Percentiles rank a stretch among this genome's conserved stretches.
Evolutionary conservation across 148 eudicot species (phyloP).

Genomic region (Agrostemma githago): DNA sequence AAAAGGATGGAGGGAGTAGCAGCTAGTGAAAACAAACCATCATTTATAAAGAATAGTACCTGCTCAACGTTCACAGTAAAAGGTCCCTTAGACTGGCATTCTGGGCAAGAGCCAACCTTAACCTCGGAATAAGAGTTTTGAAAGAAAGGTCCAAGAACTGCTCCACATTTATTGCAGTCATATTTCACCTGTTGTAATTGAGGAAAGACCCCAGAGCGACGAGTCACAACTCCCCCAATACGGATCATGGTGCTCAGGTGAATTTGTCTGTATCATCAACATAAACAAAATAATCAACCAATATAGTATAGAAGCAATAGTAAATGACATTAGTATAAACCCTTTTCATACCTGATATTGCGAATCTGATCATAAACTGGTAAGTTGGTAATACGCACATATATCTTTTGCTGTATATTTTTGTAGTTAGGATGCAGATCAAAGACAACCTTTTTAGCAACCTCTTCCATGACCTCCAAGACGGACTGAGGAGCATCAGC

Average conservation of each 20-base stretch:
- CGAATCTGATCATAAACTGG: slow-evolving; percentile 96
- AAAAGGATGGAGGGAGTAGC: background rate
- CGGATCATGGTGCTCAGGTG: slow-evolving; percentile 97
- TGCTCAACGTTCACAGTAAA: slow-evolving; percentile 90
- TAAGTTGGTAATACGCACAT: slow-evolving; percentile 76
- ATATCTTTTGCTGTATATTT: slow-evolving; percentile 80
- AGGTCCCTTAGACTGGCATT: slow-evolving; percentile 96
- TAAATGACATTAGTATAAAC: background rate
- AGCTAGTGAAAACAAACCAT: background rate
- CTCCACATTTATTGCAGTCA: slow-evolving; percentile 93
- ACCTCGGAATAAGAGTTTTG: slow-evolving; percentile 93
- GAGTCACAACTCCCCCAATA: slow-evolving; percentile 94
- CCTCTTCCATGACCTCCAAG: slow-evolving; percentile 98
- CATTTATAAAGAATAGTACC: slow-evolving; percentile 32
- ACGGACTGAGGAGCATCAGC: slow-evolving; percentile 98
- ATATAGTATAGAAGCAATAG: background rate
- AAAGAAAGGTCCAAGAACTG: slow-evolving; percentile 81
- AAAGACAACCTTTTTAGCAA: slow-evolving; percentile 80
- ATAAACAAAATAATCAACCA: background rate
- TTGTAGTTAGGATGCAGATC: slow-evolving; percentile 79
- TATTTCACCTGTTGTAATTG: slow-evolving; percentile 93
- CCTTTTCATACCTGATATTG: slow-evolving; percentile 62
- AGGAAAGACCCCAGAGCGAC: slow-evolving; percentile 94
- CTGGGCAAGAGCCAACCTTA: slow-evolving; percentile 98
- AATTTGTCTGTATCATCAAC: slow-evolving; percentile 57